Conservation (phyloP, 345 rosid genomes). For the Gossypium thurberi region DNA sequence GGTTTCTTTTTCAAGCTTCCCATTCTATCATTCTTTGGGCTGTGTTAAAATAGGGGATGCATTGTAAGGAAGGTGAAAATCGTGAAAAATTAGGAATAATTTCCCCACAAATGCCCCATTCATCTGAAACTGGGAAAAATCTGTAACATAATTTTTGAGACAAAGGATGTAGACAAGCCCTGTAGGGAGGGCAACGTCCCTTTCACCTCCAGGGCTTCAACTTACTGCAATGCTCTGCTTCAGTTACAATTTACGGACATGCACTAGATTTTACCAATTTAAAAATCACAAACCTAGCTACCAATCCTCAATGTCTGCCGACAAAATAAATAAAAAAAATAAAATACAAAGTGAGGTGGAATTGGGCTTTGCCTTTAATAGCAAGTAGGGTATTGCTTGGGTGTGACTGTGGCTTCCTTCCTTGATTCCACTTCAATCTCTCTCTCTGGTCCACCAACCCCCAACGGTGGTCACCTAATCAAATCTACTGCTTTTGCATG, state of each 20-base stretch:
- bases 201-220: no score
- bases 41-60: no score
- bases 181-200: no score
- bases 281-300: background rate
- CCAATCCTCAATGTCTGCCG: background rate
- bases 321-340: background rate
- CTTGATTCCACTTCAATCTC: background rate
- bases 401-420: background rate
- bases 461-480: background rate
- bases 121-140: no score
- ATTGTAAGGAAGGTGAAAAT: no score
- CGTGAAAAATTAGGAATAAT: no score
- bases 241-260: background rate
- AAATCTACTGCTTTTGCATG: background rate
- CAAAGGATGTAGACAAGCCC: no score
- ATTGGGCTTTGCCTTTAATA: background rate
- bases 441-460: background rate
- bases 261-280: background rate
- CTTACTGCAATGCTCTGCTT: background rate
- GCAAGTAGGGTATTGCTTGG: slow-evolving; percentile 19
- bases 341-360: background rate
- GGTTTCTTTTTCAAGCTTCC: no score
- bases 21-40: no score
- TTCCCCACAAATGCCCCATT: no score
- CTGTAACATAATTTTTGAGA: no score